Evolutionary conservation across 768 basidiomycete genomes (phyloP), one percentile per base, ranked within the genome.

Genomic region (Lenzites betulinus): DNA sequence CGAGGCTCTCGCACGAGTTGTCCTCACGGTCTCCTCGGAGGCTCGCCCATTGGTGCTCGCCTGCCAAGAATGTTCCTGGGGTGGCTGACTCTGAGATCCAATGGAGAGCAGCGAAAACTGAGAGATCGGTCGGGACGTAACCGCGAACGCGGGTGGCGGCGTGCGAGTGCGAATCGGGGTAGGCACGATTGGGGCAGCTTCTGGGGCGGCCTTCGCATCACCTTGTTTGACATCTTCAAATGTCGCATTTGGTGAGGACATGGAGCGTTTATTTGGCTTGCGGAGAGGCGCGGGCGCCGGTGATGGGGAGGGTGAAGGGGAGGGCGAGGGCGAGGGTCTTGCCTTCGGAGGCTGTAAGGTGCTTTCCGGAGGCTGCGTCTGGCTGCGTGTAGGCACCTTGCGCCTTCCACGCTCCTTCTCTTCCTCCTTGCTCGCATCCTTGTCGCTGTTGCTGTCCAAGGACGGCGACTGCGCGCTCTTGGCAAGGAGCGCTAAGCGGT

Each of bases 91-190:
- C 25, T 59, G 60, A 22, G 57, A 18, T 2, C 36, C 16, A 7
- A 35, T 51, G 15, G 65, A 57, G 23, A 65, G 58, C 58, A 68
- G 51, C 12, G 67, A 66, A 38, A 68, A 62, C 43, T 73, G 70
- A 5, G 73, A 74, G 4, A 53, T 38, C 3, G 76, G 74, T 7
- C 75, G 67, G 9, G 74, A 74, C 18, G 73, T 75, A 16, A 76
- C 75, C n/a, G 70, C 66, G 55, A 76, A 76, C 13, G 74, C 62
- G 3, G 75, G 69, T 0, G 69, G 69, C 4, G 69, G 69, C 8
- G 68, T 67, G 12, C 74, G 72, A 42, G 70, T 66, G 18, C 73
- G 69, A 18, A 75, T 73, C 2, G 69, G 70, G 0, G 69, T 73
- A 0, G 74, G 75, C 36, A 69, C 67, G 53, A 75, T 73, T 35